These are phyloP conservation scores for Dioscorea dumetorum DNA, from an alignment of 106 monocot species.

Conservation along the genomic window DNA sequence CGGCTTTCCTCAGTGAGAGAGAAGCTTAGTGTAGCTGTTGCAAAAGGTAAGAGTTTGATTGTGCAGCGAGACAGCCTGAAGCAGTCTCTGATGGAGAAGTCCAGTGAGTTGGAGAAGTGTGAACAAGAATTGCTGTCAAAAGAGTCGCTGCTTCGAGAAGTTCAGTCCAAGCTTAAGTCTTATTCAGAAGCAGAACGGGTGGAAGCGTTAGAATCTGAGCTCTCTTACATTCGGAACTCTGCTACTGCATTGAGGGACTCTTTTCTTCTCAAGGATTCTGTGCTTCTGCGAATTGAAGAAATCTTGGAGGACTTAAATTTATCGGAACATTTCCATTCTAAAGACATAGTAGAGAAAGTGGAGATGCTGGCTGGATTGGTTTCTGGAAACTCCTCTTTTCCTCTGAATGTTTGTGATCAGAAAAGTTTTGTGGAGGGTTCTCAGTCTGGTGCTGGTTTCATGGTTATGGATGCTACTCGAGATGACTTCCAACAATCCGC, in stretches of 20 bases:
- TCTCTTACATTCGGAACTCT: constrained; percentile 92
- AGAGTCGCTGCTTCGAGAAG: constrained; percentile 48
- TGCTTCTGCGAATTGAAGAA: constrained; percentile 96
- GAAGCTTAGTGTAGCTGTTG: constrained; percentile 91
- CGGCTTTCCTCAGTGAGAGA: constrained; percentile 82
- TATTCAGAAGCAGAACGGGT: constrained; percentile 76
- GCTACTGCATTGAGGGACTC: constrained; percentile 92
- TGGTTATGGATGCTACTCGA: constrained; percentile 21
- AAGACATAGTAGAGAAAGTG: constrained; percentile 84
- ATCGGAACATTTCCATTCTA: constrained; percentile 78
- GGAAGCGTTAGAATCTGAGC: constrained; percentile 96
- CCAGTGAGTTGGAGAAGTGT: constrained; percentile 76
- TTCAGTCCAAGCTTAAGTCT: constrained; percentile 74
- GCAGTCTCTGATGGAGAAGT: constrained; percentile 63
- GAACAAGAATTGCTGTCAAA: constrained; percentile 52
- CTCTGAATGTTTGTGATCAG: constrained; percentile 31
- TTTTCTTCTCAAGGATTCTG: constrained; percentile 89
- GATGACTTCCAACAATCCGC: constrained; percentile 21
- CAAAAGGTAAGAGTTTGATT: constrained; percentile 95
- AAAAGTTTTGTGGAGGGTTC: constrained; percentile 21
- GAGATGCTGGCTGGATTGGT: constrained; percentile 62
- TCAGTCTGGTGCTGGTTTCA: constrained; percentile 40
- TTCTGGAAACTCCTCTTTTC: constrained; percentile 27
- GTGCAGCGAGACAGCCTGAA: constrained; percentile 86
- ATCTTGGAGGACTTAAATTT: constrained; percentile 80